A percentile compares a stretch with the other conserved stretches of the same genome.
Conservation (phyloP, 805 yeast species). For the Clavispora vitiphila region DNA sequence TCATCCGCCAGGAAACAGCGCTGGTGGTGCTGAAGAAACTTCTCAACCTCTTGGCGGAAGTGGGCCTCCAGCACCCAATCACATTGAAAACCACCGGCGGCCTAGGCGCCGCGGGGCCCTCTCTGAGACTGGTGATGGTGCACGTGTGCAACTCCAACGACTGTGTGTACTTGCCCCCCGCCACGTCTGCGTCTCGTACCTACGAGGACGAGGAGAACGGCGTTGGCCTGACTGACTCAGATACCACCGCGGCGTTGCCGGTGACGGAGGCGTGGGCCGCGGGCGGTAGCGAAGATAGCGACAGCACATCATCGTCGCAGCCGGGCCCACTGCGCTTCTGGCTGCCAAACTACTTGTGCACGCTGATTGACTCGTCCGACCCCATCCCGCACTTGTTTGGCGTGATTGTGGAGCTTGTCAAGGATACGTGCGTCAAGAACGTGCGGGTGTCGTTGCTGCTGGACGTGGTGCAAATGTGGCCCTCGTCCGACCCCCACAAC, state of each 20-base stretch:
- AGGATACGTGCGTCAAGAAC: slow-evolving; percentile 33
- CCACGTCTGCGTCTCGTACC: slow-evolving; percentile 35
- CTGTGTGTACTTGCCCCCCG: slow-evolving; percentile 36
- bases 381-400: slow-evolving; percentile 53
- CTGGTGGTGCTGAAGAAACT: slow-evolving; percentile 34
- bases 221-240: slow-evolving; percentile 11
- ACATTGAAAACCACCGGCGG: slow-evolving; percentile 28
- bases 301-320: slow-evolving; percentile 5
- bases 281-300: not conserved
- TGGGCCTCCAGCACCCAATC: slow-evolving; percentile 38
- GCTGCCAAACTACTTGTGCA: slow-evolving; percentile 33
- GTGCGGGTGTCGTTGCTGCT: slow-evolving; percentile 42
- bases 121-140: slow-evolving; percentile 24
- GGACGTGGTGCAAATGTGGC: slow-evolving; percentile 46
- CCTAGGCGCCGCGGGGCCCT: slow-evolving; percentile 15
- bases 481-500: slow-evolving; percentile 47
- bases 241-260: slow-evolving; percentile 11
- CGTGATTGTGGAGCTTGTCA: slow-evolving; percentile 41
- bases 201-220: slow-evolving; percentile 42
- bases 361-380: slow-evolving; percentile 33
- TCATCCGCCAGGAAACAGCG: slow-evolving; percentile 35
- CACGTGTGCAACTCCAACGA: slow-evolving; percentile 37
- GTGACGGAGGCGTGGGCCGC: not conserved
- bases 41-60: slow-evolving; percentile 22
- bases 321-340: slow-evolving; percentile 20